Base-by-base conservation (phyloP, 352 stramenopile species). In the Globisporangium uncinulatum region DNA sequence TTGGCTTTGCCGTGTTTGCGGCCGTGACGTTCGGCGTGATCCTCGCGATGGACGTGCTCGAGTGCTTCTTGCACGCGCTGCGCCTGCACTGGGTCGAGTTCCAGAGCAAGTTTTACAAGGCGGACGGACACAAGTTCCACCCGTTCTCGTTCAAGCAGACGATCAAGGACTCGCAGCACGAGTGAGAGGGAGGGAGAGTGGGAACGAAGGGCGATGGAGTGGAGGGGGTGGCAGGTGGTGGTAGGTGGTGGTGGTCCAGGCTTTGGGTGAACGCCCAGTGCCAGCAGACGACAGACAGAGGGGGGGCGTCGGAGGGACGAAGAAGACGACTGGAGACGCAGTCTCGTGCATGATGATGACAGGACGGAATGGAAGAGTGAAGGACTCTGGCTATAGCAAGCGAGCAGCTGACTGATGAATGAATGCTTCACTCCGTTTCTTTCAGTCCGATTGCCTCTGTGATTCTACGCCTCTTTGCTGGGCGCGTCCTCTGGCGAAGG, bases 31-130 rank as follows among this genome's bases (percentile, higher is more conserved):
- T 99, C 63, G 96, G 89, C 57, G 96, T 99, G 7, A 92, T 99
- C 54, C 75, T 99, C 48, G 94, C 94, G 63, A 99, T 99, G 97
- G 97, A 99, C 75, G 94, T 99, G 59, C 80, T 99, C n/a, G 97
- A 99, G 80, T 99, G 97, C 72, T 99, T 99, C 76, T 78, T 99
- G 52, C 97, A 99, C 74, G 96, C 97, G 14, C 83, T 99, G 56
- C 96, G 97, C 90, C 84, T 99, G 61, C 97, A 99, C 76, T 99
- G 97, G 97, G 82, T 99, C 55, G 97, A 99, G 79, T 99, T 99
- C 79, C 97, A 99, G 78, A 98, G 92, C 83, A 99, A 99, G 77
- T 99, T 99, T 69, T 99, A 98, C 83, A 96, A 97, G 66, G 97
- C 95, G 11, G 96, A 99, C 74, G 97, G 97, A 46, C 79, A 97